Evolutionary conservation across 2,329 filamentous ascomycete genomes (phyloP), one percentile per base, ranked within the genome.

Genomic region (Didymella segeticola): DNA sequence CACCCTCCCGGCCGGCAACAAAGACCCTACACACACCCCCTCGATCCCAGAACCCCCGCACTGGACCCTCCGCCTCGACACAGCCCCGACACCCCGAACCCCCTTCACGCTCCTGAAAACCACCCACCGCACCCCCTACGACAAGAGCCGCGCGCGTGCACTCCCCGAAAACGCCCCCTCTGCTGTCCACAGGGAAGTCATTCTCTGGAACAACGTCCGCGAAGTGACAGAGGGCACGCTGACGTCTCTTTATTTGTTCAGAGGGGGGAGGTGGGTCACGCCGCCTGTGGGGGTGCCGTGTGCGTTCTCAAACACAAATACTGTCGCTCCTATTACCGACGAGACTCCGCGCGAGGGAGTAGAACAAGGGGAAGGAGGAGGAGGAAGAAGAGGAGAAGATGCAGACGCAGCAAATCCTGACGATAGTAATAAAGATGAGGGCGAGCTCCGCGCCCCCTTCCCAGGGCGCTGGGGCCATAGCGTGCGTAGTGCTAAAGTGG

Each of bases 41-140:
- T 15, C 27, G 11, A 36, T 25, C 57, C 56, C 12, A 37, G 56
- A 58, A 7, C 57, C 68, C 5, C 61, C 66, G 26, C 45, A 71
- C 47, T 86, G 82, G 80, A 67, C 60, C n/a, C 64, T 88, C 14
- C 73, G 77, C 12, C 66, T 88, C 11, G 86, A 89, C 70, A 75
- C 77, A 0, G 53, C 75, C 23, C 66, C 77, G 3, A 89, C 82
- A 0, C 65, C 70, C 0, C 78, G 81, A 0, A 81, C 81, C 0
- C 82, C 85, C n/a, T 89, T 88, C 68, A 96, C 93, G 0, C 86
- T 88, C 53, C 90, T 89, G 78, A 98, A 99, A 75, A 98, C 93
- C 0, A 95, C 90, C 0, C 79, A 82, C 41, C 85, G 93, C 12
- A 77, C 79, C 9, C 80, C 86, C 70, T 98, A 98, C 72, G 84